Evolutionary conservation across 2,329 filamentous ascomycete genomes (phyloP), one percentile per base, ranked within the genome.

Genomic region (Mollisia scopiformis): DNA sequence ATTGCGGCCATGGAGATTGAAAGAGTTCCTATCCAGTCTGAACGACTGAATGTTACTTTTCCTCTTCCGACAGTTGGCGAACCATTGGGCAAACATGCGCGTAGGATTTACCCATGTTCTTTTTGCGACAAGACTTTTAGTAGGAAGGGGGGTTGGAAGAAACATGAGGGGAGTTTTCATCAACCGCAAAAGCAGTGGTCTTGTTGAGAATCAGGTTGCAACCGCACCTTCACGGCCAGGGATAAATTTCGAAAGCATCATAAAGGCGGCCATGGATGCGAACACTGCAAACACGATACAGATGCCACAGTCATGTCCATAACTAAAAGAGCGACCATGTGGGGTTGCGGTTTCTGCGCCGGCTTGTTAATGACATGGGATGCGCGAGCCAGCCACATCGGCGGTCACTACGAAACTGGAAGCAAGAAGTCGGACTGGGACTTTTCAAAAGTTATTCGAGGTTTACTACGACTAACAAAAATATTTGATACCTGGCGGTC

Each of bases 201-300:
- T 28, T 50, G 46, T 28, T 3, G 16, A 28, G 46, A 30, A 28
- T 16, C 46, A 30, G 46, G 21, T 11, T 50, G 46, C 16, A 50
- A 50, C 25, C 46, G 46, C 14, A 50, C 27, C n/a, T 50, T 50
- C 25, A 6, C 30, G 23, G 46, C 46, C 6, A 16, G 46, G 6
- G n/a, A 50, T 28, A 50, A 50, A 50, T 50, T 50, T 28, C 46
- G 46, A 25, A 21, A 25, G 46, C 46, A 50, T 28, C 46, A 50
- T n/a, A 28, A 50, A 25, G 30, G 16, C 46, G 46, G 30, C 46
- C 46, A 50, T 30, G 46, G 46, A 28, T 50, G 46, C 30, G 25
- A 28, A 16, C 16, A 50, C 30, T 50, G 46, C 46, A 50, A 28
- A 27, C 46, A 50, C 25, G 46, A 50, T n/a, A 28, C 46, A 16